Conservation (phyloP, 257 asterid genomes). For the Solanum rostratum region DNA sequence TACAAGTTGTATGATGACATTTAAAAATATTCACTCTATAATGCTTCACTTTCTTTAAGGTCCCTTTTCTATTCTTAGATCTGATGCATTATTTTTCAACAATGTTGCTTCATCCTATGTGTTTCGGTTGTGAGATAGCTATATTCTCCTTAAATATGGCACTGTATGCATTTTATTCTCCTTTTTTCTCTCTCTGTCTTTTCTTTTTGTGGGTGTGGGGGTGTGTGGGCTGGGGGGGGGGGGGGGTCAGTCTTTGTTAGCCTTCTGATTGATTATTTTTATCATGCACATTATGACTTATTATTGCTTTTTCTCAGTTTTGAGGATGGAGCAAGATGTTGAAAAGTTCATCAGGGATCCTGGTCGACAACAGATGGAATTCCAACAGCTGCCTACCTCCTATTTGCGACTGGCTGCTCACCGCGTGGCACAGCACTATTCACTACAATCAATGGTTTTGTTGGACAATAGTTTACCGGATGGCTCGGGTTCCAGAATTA, state of each 20-base stretch:
- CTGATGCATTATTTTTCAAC: not conserved
- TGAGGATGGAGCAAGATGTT: constrained; percentile 95
- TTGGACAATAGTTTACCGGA: constrained; percentile 80
- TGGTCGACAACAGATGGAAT: constrained; percentile 84
- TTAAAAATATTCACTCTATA: not conserved
- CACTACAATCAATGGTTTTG: constrained; percentile 93
- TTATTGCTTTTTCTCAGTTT: constrained; percentile 33
- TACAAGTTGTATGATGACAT: not conserved
- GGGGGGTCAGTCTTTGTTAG: not conserved
- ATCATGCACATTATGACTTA: not conserved
- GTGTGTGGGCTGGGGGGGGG: not conserved
- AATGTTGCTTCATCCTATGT: not conserved
- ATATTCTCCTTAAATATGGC: not conserved
- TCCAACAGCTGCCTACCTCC: constrained; percentile 92
- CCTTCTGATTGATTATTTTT: not conserved
- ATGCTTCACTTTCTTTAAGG: not conserved
- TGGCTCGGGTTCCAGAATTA: constrained; percentile 87
- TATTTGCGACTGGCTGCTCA: constrained; percentile 98
- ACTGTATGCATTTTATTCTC: not conserved
- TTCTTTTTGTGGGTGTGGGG: not conserved
- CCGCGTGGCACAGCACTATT: constrained; percentile 97
- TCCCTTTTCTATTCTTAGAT: not conserved
- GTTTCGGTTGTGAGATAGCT: not conserved
- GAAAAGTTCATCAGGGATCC: constrained; percentile 87
- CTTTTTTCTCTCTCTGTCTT: not conserved